A percentile compares a stretch with the other conserved stretches of the same genome.
These are phyloP conservation scores for Enteropsectra breve DNA, from an alignment of 371 early-diverging fungal genomes.

Conservation along the genomic window DNA sequence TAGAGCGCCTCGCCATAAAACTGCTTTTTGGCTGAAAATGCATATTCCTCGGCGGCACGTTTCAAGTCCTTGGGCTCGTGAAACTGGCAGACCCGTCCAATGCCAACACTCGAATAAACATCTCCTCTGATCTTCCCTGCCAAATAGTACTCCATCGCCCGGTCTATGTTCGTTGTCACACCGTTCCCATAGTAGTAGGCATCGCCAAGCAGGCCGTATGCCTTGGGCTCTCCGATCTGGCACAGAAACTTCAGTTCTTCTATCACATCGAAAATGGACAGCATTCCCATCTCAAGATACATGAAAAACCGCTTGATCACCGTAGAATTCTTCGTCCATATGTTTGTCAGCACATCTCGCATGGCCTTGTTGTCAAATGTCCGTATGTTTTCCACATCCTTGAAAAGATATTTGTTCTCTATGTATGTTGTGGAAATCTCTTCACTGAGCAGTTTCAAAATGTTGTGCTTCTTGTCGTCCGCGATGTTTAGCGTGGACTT, in stretches of 20 bases:
- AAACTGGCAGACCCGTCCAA: conserved; percentile 48
- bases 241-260: conserved; percentile 38
- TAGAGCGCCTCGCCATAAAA: conserved; percentile 46
- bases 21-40: conserved; percentile 27
- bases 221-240: conserved; percentile 36
- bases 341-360: conserved; percentile 24
- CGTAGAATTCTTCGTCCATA: conserved; percentile 27
- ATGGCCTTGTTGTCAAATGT: background rate
- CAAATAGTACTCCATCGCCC: conserved; percentile 56
- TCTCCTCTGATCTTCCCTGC: conserved; percentile 45
- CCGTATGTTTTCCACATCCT: background rate
- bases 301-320: conserved; percentile 44
- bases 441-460: conserved; percentile 2
- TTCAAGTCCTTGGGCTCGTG: conserved; percentile 25
- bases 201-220: conserved; percentile 55
- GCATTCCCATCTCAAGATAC: conserved; percentile 38
- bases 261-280: conserved; percentile 32
- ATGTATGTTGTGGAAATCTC: conserved; percentile 2
- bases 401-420: conserved; percentile 27
- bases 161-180: conserved; percentile 38
- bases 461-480: background rate
- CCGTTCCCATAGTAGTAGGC: conserved; percentile 57
- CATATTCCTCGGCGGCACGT: conserved; percentile 39
- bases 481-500: background rate
- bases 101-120: conserved; percentile 49